Evolutionary conservation across 441 rosid genomes (phyloP), one percentile per base, ranked within the genome.

Genomic region (Manihot esculenta): DNA sequence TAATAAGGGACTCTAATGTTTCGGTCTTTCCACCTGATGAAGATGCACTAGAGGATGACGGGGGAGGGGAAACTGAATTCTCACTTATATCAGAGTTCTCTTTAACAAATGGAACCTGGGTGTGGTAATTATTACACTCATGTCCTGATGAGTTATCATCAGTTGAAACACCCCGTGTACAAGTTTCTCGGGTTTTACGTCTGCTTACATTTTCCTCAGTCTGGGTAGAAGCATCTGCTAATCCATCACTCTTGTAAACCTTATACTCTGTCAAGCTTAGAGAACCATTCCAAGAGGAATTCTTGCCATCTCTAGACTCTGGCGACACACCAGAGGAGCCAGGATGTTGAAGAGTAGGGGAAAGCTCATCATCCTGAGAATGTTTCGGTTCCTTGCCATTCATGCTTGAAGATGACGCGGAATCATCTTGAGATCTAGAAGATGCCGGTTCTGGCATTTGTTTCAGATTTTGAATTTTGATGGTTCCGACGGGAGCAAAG

Each of bases 161-260:
- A 42, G 98, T 94, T 18, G 97, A 90, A 74, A 94, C 92, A 65
- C 99, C 99, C 80, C 97, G 85, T 15, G 92, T 86, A 70, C 89
- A 87, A 50, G 97, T 92, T 79, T 89, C 94, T 69, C 77, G 45
- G 5, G 83, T 55, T 74, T 74, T 84, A 68, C 78, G 79, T 62
- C 75, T 66, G 71, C 62, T 82, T 1, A 63, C 72, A 74, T 78
- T 84, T 79, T 90, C 97, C 74, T 92, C 97, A 0, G 99, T 94
- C 87, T 94, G 99, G 0, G 99, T 92, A 0, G 99, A 90, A 60
- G 99, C 97, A 84, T 94, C 88, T 0, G 93, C 88, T 71, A 82
- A 77, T 5, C 99, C 91, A 54, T 90, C 92, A 45, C 75, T 85
- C 74, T 84, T 92, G 30, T 72, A 82, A 69, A 89, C 81, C 76